phyloP scores from a whole-genome alignment of 2,329 filamentous ascomycete genomes.

The Tolypocladium endophyticum region DNA sequence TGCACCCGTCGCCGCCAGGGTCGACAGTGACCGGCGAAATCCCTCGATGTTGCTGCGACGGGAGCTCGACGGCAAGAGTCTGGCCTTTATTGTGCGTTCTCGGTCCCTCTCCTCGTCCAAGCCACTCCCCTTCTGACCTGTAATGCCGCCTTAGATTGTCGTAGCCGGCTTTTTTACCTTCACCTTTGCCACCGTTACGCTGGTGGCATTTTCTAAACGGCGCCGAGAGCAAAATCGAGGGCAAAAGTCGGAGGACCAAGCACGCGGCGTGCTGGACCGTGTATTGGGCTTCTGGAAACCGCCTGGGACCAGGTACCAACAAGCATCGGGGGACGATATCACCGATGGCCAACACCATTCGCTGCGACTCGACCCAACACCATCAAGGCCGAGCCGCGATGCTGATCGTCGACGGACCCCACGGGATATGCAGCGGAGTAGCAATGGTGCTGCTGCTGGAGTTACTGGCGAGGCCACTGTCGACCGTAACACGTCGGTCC shows the following conservation, averaged over 20 bases:
- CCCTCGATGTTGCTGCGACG: not conserved
- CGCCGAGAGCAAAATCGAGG: not conserved
- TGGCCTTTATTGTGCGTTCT: slow-evolving; percentile 7
- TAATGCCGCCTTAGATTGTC: not conserved
- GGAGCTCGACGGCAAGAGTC: slow-evolving; percentile 1
- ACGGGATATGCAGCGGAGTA: not conserved
- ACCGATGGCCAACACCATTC: slow-evolving; percentile 8
- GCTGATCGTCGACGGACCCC: not conserved
- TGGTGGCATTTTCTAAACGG: slow-evolving; percentile 1
- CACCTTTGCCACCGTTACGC: not conserved
- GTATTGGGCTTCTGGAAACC: not conserved
- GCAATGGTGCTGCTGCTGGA: slow-evolving; percentile 13
- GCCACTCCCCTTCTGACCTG: not conserved
- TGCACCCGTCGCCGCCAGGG: not conserved
- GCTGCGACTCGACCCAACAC: slow-evolving; percentile 9
- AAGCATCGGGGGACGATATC: slow-evolving; percentile 18
- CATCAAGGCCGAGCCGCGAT: not conserved
- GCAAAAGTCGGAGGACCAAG: not conserved
- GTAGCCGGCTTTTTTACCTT: not conserved
- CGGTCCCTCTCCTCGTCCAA: not conserved
- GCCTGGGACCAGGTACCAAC: slow-evolving; percentile 15
- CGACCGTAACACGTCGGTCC: slow-evolving; percentile 74
- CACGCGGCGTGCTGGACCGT: not conserved
- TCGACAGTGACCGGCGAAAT: not conserved
- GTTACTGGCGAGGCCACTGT: slow-evolving; percentile 33